Percentiles rank a stretch among this genome's conserved stretches.
These are phyloP conservation scores for Pichia cactophila DNA, from an alignment of 1,139 yeast genomes.

Conservation along the genomic window DNA sequence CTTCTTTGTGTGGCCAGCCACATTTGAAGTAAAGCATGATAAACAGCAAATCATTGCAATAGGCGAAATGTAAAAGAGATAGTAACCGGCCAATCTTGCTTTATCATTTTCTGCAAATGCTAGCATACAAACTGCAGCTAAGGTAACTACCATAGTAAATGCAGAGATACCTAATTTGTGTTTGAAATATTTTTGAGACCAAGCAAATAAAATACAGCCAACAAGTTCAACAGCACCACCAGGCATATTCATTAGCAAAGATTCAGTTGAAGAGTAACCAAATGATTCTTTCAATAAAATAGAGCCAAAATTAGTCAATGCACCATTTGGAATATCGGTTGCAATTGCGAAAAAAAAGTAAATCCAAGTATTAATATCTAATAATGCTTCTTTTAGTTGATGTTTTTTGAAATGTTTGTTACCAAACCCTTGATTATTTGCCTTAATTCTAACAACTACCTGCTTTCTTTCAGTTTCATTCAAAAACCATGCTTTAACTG, in stretches of 20 bases:
- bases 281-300: slow-evolving; percentile 23
- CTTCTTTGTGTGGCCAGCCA: slow-evolving; percentile 44
- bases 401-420: slow-evolving; percentile 34
- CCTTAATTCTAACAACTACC: slow-evolving; percentile 32
- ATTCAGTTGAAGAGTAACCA: slow-evolving; percentile 19
- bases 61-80: slow-evolving; percentile 28
- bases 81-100: slow-evolving; percentile 40
- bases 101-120: slow-evolving; percentile 36
- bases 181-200: slow-evolving; percentile 23
- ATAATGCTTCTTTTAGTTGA: slow-evolving; percentile 39
- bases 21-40: slow-evolving; percentile 43
- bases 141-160: slow-evolving; percentile 31
- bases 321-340: slow-evolving; percentile 35
- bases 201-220: slow-evolving; percentile 35
- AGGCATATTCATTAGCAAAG: slow-evolving; percentile 35
- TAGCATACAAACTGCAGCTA: slow-evolving; percentile 40
- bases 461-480: slow-evolving; percentile 31
- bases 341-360: slow-evolving; percentile 29
- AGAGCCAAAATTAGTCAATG: slow-evolving; percentile 31
- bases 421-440: slow-evolving; percentile 41
- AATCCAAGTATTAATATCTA: slow-evolving; percentile 37
- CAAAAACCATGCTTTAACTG: slow-evolving; percentile 37
- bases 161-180: slow-evolving; percentile 40
- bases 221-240: slow-evolving; percentile 33
- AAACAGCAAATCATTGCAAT: slow-evolving; percentile 35